Base-by-base conservation (phyloP, 805 yeast species). In the Metschnikowia drakensbergensis region DNA sequence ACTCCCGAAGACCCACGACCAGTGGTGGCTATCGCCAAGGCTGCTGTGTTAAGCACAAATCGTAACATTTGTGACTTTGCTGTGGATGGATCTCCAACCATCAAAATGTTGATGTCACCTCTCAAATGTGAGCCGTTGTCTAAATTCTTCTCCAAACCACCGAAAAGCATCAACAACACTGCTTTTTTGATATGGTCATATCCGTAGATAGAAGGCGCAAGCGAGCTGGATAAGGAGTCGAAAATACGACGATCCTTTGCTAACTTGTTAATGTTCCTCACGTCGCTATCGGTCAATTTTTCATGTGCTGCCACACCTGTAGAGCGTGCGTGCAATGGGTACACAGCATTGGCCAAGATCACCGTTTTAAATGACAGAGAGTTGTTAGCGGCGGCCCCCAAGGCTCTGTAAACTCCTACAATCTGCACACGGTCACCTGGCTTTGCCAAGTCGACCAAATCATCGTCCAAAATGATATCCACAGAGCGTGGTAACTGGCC, bases 1-100 rank as follows among this genome's bases (percentile, higher is more conserved):
- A 94, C 99, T 67, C 99, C 99, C 1, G 98, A 91, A n/a, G 98
- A 92, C 54, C 99, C 99, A 67, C 96, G 83, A 74, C 99, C 99
- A 0, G 99, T 94, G 0, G 99, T 94, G 27, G 98, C 97, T 58
- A 94, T 90, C 3, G 98, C 98, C 58, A 94, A 74, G 1, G 96
- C 76, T 1, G 99, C 99, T 1, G 98, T 92, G 65, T 92, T 94
- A 53, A 94, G 75, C 17, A 94, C 98, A 63, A 94, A 92, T 55
- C 98, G 79, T 54, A 94, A 77, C 74, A 94, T 84, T 71, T 94
- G 99, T 3, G 97, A 91, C 67, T 94, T 94, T 26, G 99, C 98
- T 13, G 99, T 94, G 6, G 97, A 89, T 10, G 99, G 99, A 67
- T 94, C 99, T 71, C 99, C 99, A 35, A 94, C 97, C 96, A 94